A percentile compares a stretch with the other conserved stretches of the same genome.
These are phyloP conservation scores for Cicer yamashitae DNA, from an alignment of 306 rosid species.

Conservation along the genomic window DNA sequence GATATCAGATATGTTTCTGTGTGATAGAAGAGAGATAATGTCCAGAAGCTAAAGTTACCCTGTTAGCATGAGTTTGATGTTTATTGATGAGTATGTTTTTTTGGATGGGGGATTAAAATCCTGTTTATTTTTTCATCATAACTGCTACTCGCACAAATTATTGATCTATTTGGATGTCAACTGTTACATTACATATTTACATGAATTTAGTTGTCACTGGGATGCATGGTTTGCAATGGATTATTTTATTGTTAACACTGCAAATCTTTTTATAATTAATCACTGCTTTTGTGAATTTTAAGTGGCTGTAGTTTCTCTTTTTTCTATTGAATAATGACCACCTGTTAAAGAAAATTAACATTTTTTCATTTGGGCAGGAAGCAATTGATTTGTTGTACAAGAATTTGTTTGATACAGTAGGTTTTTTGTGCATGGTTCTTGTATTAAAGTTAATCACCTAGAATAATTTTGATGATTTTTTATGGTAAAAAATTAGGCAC, in stretches of 20 bases:
- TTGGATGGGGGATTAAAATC: not conserved
- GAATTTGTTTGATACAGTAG: conserved; percentile 8
- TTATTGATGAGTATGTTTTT: not conserved
- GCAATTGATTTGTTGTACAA: not conserved
- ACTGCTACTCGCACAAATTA: conserved; percentile 20
- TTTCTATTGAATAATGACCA: not conserved
- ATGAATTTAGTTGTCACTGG: conserved; percentile 31
- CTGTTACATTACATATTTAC: not conserved
- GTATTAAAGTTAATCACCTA: conserved; percentile 15
- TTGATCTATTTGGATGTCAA: conserved; percentile 19
- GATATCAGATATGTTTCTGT: conserved; percentile 47
- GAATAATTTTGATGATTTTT: conserved; percentile 18
- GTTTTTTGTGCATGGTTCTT: conserved; percentile 6
- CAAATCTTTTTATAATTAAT: not conserved
- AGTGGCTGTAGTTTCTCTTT: not conserved
- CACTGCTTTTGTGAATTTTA: not conserved
- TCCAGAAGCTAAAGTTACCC: conserved; percentile 14
- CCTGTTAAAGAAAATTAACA: not conserved
- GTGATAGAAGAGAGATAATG: conserved; percentile 40
- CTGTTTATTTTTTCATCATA: conserved; percentile 9
- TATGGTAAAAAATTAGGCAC: not conserved
- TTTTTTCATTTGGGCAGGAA: conserved; percentile 1
- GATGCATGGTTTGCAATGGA: not conserved
- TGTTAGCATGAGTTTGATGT: conserved; percentile 26
- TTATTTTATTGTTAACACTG: conserved; percentile 14